These are phyloP conservation scores for Colletotrichum ledebouriae DNA, from an alignment of 2,329 filamentous ascomycete species.

Conservation along the genomic window DNA sequence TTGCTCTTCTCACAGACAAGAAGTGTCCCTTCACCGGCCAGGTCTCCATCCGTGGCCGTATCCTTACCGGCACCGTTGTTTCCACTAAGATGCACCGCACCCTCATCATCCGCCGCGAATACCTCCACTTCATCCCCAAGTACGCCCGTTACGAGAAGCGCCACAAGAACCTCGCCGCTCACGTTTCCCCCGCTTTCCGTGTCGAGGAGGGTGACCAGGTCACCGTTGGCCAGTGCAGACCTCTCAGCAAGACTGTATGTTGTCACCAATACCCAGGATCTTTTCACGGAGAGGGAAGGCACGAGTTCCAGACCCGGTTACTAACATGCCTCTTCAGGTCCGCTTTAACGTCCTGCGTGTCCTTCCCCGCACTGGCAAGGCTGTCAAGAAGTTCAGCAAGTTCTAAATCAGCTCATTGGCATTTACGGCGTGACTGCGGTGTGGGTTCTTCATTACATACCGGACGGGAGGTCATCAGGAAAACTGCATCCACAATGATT, in stretches of 20 bases:
- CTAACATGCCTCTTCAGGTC: slow-evolving; percentile 68
- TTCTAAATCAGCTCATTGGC: slow-evolving; percentile 80
- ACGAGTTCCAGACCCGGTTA: background rate
- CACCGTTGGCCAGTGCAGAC: slow-evolving; percentile 99
- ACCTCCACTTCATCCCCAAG: slow-evolving; percentile 99
- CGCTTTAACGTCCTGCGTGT: slow-evolving; percentile 99
- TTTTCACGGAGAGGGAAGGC: background rate
- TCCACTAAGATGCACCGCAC: slow-evolving; percentile 99
- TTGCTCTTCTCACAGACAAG: slow-evolving; percentile 79
- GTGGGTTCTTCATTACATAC: slow-evolving; percentile 57
- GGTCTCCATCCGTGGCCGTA: slow-evolving; percentile 99
- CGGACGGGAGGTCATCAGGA: slow-evolving; percentile 45
- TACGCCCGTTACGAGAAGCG: slow-evolving; percentile 99
- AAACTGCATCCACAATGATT: slow-evolving; percentile 52
- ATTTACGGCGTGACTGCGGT: slow-evolving; percentile 65
- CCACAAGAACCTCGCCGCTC: slow-evolving; percentile 99
- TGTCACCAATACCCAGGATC: slow-evolving; percentile 33
- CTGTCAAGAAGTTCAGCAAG: slow-evolving; percentile 98
- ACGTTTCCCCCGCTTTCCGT: slow-evolving; percentile 99
- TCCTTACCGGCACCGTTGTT: slow-evolving; percentile 98
- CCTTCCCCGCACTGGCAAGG: slow-evolving; percentile 96
- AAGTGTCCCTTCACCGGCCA: slow-evolving; percentile 99
- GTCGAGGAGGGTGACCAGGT: slow-evolving; percentile 99
- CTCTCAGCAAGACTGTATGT: slow-evolving; percentile 99
- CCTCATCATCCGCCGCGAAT: slow-evolving; percentile 98